Evolutionary conservation across 176 grass and related monocot species (phyloP).

Genomic region (Elymus sibiricus): DNA sequence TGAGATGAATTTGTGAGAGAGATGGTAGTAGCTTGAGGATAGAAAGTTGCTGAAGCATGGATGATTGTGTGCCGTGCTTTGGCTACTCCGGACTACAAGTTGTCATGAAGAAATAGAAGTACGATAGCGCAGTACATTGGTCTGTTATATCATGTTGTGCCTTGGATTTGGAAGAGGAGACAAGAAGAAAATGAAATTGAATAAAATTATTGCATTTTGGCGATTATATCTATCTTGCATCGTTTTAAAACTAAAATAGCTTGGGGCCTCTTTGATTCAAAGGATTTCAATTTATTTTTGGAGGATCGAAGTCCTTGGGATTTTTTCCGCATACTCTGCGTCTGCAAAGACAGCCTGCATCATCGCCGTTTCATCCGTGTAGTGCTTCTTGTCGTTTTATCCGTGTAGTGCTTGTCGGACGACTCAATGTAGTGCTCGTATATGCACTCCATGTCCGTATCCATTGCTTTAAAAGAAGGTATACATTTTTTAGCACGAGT

Average conservation of each 20-base stretch:
- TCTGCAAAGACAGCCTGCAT: too few species aligned
- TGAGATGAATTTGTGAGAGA: neutral
- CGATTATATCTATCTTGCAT: neutral
- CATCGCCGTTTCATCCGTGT: too few species aligned
- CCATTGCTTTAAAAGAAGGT: too few species aligned
- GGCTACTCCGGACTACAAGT: neutral
- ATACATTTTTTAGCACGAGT: too few species aligned
- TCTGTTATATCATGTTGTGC: neutral
- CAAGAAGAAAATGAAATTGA: neutral
- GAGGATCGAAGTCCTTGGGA: too few species aligned
- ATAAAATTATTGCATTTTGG: neutral
- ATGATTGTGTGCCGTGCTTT: neutral
- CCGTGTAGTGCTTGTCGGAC: too few species aligned
- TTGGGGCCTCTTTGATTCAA: neutral
- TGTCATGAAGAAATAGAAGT: neutral
- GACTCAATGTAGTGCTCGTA: too few species aligned
- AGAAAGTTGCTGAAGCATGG: neutral
- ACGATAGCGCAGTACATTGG: neutral
- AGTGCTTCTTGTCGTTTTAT: too few species aligned
- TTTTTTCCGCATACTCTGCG: too few species aligned
- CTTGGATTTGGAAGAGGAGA: neutral
- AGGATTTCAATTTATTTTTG: neutral
- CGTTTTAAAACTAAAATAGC: neutral
- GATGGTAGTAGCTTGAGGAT: conserved; percentile 4
- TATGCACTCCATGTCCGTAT: too few species aligned